Evolutionary conservation across 164 flowering plant genomes (phyloP).

Genomic region (Malania oleifera): DNA sequence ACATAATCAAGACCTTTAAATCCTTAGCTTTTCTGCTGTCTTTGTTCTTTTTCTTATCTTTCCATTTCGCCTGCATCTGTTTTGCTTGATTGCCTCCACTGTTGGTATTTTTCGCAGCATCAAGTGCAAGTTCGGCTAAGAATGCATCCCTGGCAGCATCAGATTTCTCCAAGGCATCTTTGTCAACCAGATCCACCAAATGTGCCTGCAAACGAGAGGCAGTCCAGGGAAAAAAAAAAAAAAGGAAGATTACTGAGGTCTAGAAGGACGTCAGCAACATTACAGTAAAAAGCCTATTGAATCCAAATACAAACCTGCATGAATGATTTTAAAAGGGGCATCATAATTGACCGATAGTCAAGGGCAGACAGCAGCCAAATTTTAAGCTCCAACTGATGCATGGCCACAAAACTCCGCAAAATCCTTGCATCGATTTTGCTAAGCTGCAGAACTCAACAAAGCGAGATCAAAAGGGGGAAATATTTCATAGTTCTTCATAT

Average conservation of each 20-base stretch:
- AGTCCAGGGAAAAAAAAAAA: background rate
- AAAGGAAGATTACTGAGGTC: background rate
- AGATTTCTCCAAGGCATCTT: background rate
- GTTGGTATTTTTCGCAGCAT: background rate
- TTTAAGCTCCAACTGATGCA: background rate
- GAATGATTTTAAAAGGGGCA: background rate
- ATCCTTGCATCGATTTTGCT: slow-evolving; percentile 1
- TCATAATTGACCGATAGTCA: background rate
- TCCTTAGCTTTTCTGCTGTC: background rate
- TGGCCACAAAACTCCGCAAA: background rate
- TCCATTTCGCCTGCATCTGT: background rate
- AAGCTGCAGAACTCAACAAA: background rate
- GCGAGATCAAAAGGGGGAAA: background rate
- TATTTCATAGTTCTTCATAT: background rate
- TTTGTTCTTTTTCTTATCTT: slow-evolving; percentile 5
- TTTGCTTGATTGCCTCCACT: background rate
- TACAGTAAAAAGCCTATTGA: background rate
- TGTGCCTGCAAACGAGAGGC: background rate
- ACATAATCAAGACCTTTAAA: background rate
- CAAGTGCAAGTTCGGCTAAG: background rate
- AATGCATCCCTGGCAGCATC: background rate
- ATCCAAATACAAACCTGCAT: background rate
- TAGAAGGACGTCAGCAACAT: background rate
- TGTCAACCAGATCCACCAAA: background rate
- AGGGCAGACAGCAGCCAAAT: background rate